phyloP scores from a whole-genome alignment of 2,329 filamentous ascomycete species.

The Didymella glomerata region DNA sequence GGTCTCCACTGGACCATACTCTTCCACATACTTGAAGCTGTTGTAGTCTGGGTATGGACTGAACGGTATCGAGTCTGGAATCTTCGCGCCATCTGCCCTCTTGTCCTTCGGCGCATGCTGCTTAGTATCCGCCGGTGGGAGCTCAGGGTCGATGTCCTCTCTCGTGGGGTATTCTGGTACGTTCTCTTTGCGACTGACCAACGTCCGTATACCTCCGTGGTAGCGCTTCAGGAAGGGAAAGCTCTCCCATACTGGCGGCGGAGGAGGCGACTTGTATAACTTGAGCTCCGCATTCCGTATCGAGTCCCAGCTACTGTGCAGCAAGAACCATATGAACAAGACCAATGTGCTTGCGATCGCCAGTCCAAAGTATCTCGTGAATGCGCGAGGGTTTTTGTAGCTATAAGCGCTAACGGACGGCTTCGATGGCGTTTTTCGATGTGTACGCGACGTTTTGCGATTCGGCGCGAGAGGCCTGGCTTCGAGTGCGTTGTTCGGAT shows the following conservation, averaged over 20 bases:
- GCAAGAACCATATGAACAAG: conserved; percentile 78
- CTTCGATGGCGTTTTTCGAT: conserved; percentile 33
- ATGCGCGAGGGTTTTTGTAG: conserved; percentile 74
- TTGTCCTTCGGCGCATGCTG: conserved; percentile 43
- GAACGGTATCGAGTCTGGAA: conserved; percentile 58
- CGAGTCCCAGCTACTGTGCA: conserved; percentile 76
- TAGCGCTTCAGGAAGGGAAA: conserved; percentile 89
- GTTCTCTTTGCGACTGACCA: conserved; percentile 73
- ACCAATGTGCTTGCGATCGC: conserved; percentile 73
- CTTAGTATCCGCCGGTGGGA: conserved; percentile 32
- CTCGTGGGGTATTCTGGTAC: conserved; percentile 82
- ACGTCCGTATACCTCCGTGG: conserved; percentile 81
- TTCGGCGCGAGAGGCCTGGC: conserved; percentile 32
- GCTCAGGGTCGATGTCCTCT: conserved; percentile 56
- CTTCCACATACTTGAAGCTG: conserved; percentile 63
- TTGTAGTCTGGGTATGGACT: conserved; percentile 73
- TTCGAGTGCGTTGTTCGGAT: conserved; percentile 35
- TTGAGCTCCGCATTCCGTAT: conserved; percentile 68
- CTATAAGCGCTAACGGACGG: conserved; percentile 51
- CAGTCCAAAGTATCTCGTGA: conserved; percentile 81
- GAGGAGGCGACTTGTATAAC: conserved; percentile 66
- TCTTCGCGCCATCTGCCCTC: conserved; percentile 37
- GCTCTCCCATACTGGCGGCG: conserved; percentile 81
- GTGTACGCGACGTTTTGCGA: conserved; percentile 22
- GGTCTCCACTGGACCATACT: conserved; percentile 69